Conservation (phyloP, 768 basidiomycete species). For the Phlebiopsis gigantea region DNA sequence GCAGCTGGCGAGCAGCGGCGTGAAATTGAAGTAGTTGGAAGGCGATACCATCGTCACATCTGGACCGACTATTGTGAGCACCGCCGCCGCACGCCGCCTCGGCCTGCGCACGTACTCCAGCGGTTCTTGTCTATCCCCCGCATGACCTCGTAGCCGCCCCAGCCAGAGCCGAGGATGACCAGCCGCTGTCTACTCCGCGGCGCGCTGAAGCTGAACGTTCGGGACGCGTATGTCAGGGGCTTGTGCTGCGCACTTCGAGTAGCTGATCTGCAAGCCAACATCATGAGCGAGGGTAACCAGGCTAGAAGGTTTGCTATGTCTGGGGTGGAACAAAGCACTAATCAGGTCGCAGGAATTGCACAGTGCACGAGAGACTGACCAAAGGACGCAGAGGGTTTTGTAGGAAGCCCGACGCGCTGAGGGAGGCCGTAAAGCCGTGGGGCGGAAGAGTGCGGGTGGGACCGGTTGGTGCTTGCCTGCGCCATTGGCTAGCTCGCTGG, state of each 20-base stretch:
- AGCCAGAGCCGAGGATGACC: constrained; percentile 71
- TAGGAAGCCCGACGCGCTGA: not conserved
- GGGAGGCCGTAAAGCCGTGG: not conserved
- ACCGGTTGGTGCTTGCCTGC: not conserved
- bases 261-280: not conserved
- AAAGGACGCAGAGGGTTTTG: not conserved
- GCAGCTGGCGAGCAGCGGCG: constrained; percentile 61
- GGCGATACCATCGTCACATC: constrained; percentile 67
- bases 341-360: not conserved
- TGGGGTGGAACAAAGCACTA: not conserved
- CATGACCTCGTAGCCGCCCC: constrained; percentile 73
- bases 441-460: not conserved
- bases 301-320: not conserved
- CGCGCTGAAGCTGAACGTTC: constrained; percentile 17
- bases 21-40: constrained; percentile 63
- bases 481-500: not conserved
- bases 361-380: not conserved
- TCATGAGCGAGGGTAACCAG: not conserved
- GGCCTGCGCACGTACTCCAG: constrained; percentile 45
- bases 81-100: not conserved
- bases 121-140: constrained; percentile 63
- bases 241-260: not conserved
- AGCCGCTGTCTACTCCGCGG: constrained; percentile 35
- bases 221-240: not conserved
- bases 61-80: constrained; percentile 19